Conservation (phyloP, 352 stramenopile species). For the Phytophthora tubulina region DNA sequence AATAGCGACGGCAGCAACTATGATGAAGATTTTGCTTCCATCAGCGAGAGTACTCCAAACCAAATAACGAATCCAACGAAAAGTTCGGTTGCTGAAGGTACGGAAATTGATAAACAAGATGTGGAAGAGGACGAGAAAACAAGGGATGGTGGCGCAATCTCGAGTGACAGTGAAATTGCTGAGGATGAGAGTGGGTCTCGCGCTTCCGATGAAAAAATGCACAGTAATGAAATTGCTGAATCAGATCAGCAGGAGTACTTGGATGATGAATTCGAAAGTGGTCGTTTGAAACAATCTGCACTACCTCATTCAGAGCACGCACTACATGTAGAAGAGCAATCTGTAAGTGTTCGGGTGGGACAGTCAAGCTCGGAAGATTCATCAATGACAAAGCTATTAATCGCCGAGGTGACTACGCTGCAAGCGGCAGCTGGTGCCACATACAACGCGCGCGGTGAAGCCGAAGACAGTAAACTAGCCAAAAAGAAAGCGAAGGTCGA, state of each 20-base stretch:
- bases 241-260: slow-evolving; percentile 28
- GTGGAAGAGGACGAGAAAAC: neutral
- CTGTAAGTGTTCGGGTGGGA: slow-evolving; percentile 12
- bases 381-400: slow-evolving; percentile 60
- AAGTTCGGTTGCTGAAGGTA: neutral
- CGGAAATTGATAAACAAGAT: slow-evolving; percentile 18
- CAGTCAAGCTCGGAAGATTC: slow-evolving; percentile 60
- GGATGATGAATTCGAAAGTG: slow-evolving; percentile 36
- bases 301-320: neutral
- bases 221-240: slow-evolving; percentile 15
- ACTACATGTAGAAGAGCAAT: slow-evolving; percentile 4
- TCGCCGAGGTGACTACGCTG: slow-evolving; percentile 38
- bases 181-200: neutral
- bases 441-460: neutral
- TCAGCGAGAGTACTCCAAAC: slow-evolving; percentile 23
- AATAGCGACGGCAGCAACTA: slow-evolving; percentile 33
- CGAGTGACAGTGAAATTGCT: slow-evolving; percentile 11
- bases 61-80: slow-evolving; percentile 2
- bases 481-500: slow-evolving; percentile 55
- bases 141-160: slow-evolving; percentile 17
- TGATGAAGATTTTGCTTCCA: slow-evolving; percentile 58
- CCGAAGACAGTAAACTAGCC: slow-evolving; percentile 39
- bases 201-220: neutral
- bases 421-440: slow-evolving; percentile 1
- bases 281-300: slow-evolving; percentile 7